A percentile compares a stretch with the other conserved stretches of the same genome.
These are phyloP conservation scores for Sphaerulina vaccinii DNA, from an alignment of 2,329 filamentous ascomycete genomes.

Conservation along the genomic window DNA sequence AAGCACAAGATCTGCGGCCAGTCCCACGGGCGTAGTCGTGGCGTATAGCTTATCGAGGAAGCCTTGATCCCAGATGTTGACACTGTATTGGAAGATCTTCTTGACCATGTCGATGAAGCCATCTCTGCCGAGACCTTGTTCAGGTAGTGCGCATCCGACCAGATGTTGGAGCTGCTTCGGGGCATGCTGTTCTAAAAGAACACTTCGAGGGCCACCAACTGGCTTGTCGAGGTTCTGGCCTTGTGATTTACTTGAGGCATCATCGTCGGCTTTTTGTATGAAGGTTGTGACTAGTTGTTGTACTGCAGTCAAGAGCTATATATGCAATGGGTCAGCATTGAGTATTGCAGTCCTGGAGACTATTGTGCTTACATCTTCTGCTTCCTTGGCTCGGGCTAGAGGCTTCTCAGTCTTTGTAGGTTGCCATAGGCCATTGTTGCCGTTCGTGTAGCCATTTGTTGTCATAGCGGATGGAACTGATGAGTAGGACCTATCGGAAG, in stretches of 20 bases:
- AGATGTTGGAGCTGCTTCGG: slow-evolving; percentile 45
- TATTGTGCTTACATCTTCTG: slow-evolving; percentile 36
- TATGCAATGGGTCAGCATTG: slow-evolving; percentile 38
- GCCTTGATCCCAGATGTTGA: slow-evolving; percentile 98
- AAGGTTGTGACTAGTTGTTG: slow-evolving; percentile 68
- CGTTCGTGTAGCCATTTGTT: neutral
- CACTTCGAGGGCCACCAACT: slow-evolving; percentile 54
- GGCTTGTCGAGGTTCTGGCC: slow-evolving; percentile 62
- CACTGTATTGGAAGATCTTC: slow-evolving; percentile 75
- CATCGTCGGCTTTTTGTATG: slow-evolving; percentile 67
- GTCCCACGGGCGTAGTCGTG: slow-evolving; percentile 82
- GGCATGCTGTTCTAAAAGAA: slow-evolving; percentile 46
- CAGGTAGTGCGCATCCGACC: slow-evolving; percentile 41
- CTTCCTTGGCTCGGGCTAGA: slow-evolving; percentile 36
- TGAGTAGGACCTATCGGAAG: neutral
- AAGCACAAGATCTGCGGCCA: slow-evolving; percentile 81
- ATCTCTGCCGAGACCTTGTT: slow-evolving; percentile 42
- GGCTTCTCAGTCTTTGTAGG: slow-evolving; percentile 10
- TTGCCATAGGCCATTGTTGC: neutral
- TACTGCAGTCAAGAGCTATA: slow-evolving; percentile 64
- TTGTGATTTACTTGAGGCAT: slow-evolving; percentile 54
- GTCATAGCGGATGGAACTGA: neutral
- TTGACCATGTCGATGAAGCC: slow-evolving; percentile 54
- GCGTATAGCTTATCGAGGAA: slow-evolving; percentile 95
- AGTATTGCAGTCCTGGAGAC: neutral